A percentile compares a stretch with the other conserved stretches of the same genome.
phyloP scores from a whole-genome alignment of 2,329 filamentous ascomycete species.

The Westerdykella aurantiaca region DNA sequence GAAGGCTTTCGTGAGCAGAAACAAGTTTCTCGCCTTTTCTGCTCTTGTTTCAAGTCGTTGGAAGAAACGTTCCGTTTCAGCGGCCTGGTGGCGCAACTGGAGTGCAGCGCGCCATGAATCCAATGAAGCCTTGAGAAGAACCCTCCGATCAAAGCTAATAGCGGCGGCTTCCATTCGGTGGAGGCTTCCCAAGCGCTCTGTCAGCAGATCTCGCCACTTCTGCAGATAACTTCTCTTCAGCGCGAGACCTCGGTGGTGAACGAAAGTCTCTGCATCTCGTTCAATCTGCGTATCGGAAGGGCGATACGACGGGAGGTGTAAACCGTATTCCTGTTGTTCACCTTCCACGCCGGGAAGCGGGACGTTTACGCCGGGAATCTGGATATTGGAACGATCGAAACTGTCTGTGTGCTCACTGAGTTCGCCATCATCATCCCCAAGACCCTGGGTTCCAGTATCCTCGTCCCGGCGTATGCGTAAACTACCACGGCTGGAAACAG shows the following conservation, averaged over 20 bases:
- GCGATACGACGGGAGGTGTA: slow-evolving; percentile 38
- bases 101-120: slow-evolving; percentile 33
- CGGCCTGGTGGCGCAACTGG: slow-evolving; percentile 35
- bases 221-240: slow-evolving; percentile 32
- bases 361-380: slow-evolving; percentile 34
- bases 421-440: slow-evolving; percentile 23
- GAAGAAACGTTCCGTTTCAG: slow-evolving; percentile 50
- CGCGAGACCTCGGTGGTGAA: slow-evolving; percentile 24
- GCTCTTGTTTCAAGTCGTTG: slow-evolving; percentile 55
- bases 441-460: slow-evolving; percentile 8
- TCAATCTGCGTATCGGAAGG: slow-evolving; percentile 48
- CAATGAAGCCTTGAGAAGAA: slow-evolving; percentile 50
- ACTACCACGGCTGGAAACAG: slow-evolving; percentile 34
- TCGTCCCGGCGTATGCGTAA: slow-evolving; percentile 24
- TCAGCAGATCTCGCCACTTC: slow-evolving; percentile 45
- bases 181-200: slow-evolving; percentile 20
- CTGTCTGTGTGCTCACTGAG: slow-evolving; percentile 26
- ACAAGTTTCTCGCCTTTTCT: slow-evolving; percentile 58
- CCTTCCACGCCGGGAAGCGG: slow-evolving; percentile 21
- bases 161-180: slow-evolving; percentile 32
- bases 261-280: slow-evolving; percentile 45
- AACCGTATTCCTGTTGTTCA: slow-evolving; percentile 14
- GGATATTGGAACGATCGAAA: slow-evolving; percentile 24
- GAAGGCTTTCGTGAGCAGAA: slow-evolving; percentile 59
- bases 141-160: slow-evolving; percentile 45